Evolutionary conservation across 352 stramenopile species (phyloP), one percentile per base, ranked within the genome.

Genomic region (Globisporangium canariense): DNA sequence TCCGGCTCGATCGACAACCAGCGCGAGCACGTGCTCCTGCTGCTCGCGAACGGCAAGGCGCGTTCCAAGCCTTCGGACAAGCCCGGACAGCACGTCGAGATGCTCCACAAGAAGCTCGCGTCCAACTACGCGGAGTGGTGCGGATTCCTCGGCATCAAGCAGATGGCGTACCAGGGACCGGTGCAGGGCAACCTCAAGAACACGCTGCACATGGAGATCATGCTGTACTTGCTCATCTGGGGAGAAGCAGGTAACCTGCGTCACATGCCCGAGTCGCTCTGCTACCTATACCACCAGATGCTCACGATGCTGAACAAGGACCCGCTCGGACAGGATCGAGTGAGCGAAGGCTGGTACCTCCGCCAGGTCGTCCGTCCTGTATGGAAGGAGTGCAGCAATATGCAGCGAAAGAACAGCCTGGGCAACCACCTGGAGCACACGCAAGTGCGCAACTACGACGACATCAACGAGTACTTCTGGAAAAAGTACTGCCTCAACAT

Each of bases 241-340:
- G 96, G 97, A n/a, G 97, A 99, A 75, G 87, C 83, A 9, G 93
- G 77, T 43, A 99, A 99, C 74, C 70, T 99, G 41, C 76, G 95
- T 7, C 94, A 98, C 73, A 98, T 99, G 92, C 93, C 97, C 1
- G 97, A 99, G 73, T 98, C 93, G 71, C 66, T 98, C 36, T 98
- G 95, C 75, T 99, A 98, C 68, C 66, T 99, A 14, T 98, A 98
- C 74, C 96, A 99, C 73, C 78, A 91, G 56, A 70, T 80, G 65
- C 60, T 89, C 4, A 65, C 8, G 5, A 73, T 83, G 63, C 64
- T 91, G 0, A 88, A 91, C 60, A 60, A 73, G 25, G 81, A 90
- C 60, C 75, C 83, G n/a, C 69, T 85, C 25, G 76, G 74, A 18
- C 66, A 85, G 55, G 69, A 86, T 6, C 73, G 75, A 20, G 60